phyloP scores from a whole-genome alignment of 192 early-diverging fungal species.

The Linnemannia schmuckeri region DNA sequence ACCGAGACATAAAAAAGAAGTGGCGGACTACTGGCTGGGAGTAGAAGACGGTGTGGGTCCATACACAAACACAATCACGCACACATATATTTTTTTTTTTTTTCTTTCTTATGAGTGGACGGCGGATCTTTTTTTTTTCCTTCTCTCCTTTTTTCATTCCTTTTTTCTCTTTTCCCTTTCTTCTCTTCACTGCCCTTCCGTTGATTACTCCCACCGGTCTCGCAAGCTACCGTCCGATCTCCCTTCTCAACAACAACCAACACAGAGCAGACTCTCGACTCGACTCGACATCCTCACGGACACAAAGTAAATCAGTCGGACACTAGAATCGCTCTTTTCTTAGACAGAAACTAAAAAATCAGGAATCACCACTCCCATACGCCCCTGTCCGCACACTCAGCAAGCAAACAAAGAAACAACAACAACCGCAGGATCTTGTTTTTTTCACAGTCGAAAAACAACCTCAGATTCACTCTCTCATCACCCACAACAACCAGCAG shows the following conservation, averaged over 20 bases:
- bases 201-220: conserved; percentile 3
- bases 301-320: background rate
- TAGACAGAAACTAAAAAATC: background rate
- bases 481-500: background rate
- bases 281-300: background rate
- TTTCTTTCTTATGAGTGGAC: background rate
- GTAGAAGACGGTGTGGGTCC: too few relatives aligned
- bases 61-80: background rate
- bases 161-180: background rate
- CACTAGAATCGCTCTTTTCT: background rate
- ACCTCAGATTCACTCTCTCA: background rate
- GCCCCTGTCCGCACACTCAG: background rate
- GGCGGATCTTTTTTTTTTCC: conserved; percentile 2
- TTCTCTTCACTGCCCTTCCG: background rate
- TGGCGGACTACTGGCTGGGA: too few relatives aligned
- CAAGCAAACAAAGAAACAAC: background rate
- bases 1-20: too few relatives aligned
- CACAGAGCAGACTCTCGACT: background rate
- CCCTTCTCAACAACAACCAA: background rate
- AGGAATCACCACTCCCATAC: background rate
- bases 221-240: conserved; percentile 21
- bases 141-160: background rate
- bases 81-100: background rate
- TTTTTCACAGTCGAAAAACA: background rate
- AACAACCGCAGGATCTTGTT: conserved; percentile 2